phyloP scores from a whole-genome alignment of 148 eudicot genomes.

The Polygonum maritimum region DNA sequence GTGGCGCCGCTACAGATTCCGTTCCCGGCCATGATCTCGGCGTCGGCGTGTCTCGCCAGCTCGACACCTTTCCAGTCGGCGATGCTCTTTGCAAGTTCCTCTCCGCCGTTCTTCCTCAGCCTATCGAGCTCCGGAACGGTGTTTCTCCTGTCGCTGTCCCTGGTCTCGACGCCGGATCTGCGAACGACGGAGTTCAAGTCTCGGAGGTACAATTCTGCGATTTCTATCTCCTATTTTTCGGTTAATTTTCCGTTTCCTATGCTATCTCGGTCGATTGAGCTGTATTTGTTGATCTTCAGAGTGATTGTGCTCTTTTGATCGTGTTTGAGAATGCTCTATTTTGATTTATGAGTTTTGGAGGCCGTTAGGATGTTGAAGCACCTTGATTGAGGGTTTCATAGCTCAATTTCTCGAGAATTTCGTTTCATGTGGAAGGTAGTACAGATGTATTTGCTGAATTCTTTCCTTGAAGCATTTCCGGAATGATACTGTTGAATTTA shows the following conservation, averaged over 20 bases:
- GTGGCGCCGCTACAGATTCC: constrained; percentile 18
- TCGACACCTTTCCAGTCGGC: constrained; percentile 32
- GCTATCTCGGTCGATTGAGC: not conserved
- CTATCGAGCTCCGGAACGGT: constrained; percentile 16
- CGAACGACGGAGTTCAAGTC: constrained; percentile 3
- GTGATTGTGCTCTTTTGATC: not conserved
- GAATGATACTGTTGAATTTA: not conserved
- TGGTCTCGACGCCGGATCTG: not conserved
- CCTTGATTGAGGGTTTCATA: not conserved
- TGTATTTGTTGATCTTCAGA: not conserved
- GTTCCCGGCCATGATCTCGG: constrained; percentile 1
- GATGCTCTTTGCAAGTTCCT: constrained; percentile 53
- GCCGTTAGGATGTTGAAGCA: not conserved
- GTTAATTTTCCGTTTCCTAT: not conserved
- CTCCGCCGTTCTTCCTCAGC: constrained; percentile 53
- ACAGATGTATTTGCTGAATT: not conserved
- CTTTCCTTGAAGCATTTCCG: not conserved
- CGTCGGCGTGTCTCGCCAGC: constrained; percentile 18
- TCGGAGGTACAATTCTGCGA: not conserved
- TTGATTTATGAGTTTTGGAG: not conserved
- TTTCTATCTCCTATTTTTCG: not conserved
- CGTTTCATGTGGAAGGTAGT: not conserved
- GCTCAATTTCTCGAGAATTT: not conserved
- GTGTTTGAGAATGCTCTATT: not conserved
- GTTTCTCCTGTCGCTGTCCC: constrained; percentile 10